A percentile compares a stretch with the other conserved stretches of the same genome.
Evolutionary conservation across 305 asterid species (phyloP).

Genomic region (Rubia occidens): DNA sequence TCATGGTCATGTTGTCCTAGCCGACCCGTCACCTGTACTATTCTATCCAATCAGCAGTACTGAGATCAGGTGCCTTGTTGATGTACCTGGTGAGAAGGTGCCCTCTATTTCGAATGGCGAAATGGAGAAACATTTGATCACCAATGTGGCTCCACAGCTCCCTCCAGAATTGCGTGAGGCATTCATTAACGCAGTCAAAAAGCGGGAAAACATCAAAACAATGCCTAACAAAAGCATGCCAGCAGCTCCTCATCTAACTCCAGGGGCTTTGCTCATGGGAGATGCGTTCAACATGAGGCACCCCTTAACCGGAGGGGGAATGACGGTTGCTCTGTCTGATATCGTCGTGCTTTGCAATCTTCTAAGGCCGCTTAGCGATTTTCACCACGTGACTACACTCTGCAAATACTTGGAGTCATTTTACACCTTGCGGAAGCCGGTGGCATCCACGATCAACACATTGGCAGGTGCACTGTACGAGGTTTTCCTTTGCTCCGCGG

Average conservation of each 20-base stretch:
- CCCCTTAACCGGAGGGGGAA: background rate
- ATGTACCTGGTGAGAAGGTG: background rate
- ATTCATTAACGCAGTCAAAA: background rate
- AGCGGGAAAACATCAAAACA: background rate
- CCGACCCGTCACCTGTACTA: background rate
- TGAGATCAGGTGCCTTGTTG: background rate
- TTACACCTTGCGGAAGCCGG: background rate
- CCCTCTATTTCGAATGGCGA: background rate
- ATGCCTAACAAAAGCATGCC: background rate
- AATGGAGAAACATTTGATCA: background rate
- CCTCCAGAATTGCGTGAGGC: background rate
- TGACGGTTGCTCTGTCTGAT: background rate
- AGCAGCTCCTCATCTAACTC: background rate
- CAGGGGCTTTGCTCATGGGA: background rate
- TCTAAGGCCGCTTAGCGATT: background rate
- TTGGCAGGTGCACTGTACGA: background rate
- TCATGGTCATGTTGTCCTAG: background rate
- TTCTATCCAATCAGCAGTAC: background rate
- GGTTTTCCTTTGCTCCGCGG: background rate
- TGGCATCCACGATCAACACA: background rate
- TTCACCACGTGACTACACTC: background rate
- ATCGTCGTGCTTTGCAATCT: background rate
- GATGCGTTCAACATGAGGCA: background rate
- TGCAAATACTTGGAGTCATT: background rate
- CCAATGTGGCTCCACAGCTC: slow-evolving; percentile 18